phyloP scores from a whole-genome alignment of 202 grass and related monocot genomes.

The Brachypodium distachyon region DNA sequence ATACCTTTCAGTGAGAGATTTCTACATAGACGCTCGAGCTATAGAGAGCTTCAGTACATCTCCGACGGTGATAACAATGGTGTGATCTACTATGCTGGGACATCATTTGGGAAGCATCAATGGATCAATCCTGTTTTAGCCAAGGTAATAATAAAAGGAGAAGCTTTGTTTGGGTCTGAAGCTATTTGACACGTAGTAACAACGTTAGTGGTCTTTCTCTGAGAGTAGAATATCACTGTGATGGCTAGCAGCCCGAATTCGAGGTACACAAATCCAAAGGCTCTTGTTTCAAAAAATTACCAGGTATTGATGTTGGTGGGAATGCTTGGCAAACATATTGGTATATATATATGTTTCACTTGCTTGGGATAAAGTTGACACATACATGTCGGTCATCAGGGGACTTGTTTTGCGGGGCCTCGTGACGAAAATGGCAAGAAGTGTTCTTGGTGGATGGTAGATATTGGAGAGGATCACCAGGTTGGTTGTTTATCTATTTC shows the following conservation, averaged over 20 bases:
- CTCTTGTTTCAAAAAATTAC: conserved; percentile 81
- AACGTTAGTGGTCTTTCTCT: neutral
- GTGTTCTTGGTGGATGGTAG: conserved; percentile 93
- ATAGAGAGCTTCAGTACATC: conserved; percentile 95
- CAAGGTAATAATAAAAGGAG: conserved; percentile 59
- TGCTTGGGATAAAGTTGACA: neutral
- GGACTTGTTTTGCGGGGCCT: conserved; percentile 81
- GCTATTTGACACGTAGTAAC: neutral
- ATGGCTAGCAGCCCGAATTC: conserved; percentile 86
- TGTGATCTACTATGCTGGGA: conserved; percentile 85
- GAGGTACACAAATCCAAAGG: conserved; percentile 89
- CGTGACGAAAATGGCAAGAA: conserved; percentile 61
- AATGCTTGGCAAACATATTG: conserved; percentile 2
- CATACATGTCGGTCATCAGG: conserved; percentile 40
- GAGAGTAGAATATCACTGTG: conserved; percentile 70
- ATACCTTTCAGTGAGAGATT: conserved; percentile 60
- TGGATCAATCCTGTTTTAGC: conserved; percentile 98
- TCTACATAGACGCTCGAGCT: conserved; percentile 81
- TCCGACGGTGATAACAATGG: conserved; percentile 90
- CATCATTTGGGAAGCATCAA: conserved; percentile 78
- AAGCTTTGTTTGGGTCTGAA: neutral
- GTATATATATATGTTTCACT: neutral
- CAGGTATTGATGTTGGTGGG: conserved; percentile 44
- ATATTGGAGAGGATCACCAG: conserved; percentile 80
- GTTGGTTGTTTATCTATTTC: too few relatives aligned